Evolutionary conservation across 2,329 filamentous ascomycete genomes (phyloP), one percentile per base, ranked within the genome.

Genomic region (Aspergillus sp.): DNA sequence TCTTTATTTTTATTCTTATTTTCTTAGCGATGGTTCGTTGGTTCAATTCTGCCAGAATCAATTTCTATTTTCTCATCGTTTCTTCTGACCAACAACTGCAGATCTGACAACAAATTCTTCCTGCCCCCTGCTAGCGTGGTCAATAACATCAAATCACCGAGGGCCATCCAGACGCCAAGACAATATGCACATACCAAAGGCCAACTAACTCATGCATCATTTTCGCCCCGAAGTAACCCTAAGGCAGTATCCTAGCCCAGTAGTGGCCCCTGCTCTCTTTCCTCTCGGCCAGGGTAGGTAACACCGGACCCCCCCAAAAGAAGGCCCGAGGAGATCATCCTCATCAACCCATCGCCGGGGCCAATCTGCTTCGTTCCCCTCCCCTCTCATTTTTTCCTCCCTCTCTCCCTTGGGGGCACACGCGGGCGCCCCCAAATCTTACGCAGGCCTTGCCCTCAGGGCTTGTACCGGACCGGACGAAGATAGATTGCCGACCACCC

Each of bases 51-150:
- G n/a, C 5, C 36, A 14, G 3, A 36, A 14, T 5, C 26, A 29
- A 42, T 42, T 42, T 42, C 14, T 42, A 16, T 42, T n/a, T 42
- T 12, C 14, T 11, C 16, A 7, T 42, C 20, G 29, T 26, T 54
- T 45, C 18, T 42, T 24, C 26, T 52, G 22, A 29, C 45, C 32
- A 32, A 54, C 10, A 32, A 32, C 32, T 61, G 60, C 57, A 60
- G 57, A 60, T 60, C 60, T 52, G 55, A 52, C 57, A 55, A 46
- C 31, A 36, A 18, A n/a, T 22, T 47, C 45, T n/a, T 47, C 45
- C 14, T n/a, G 14, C 36, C 26, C 46, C 52, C 32, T 24, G 53
- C 39, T 62, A 62, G 59, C 57, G 57, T 59, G 52, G 50, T 20
- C 10, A 10, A 36, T 16, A 22, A 20, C 39, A 49, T 20, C 57